A percentile compares a stretch with the other conserved stretches of the same genome.
These are phyloP conservation scores for Ambrosiella xylebori DNA, from an alignment of 2,329 filamentous ascomycete species.

Conservation along the genomic window DNA sequence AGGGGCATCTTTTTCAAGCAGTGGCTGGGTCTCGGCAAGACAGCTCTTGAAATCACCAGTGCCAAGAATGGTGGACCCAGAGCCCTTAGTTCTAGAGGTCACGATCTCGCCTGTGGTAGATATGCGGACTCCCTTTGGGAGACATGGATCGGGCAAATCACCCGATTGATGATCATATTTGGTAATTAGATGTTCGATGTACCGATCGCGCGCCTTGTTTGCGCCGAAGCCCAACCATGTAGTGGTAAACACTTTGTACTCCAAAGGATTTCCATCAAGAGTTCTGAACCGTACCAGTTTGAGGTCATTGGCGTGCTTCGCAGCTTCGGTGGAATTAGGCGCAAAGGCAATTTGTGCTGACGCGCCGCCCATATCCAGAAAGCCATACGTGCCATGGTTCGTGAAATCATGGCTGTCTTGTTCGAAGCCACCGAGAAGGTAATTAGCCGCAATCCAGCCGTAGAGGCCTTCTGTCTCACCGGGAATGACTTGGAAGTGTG, in stretches of 20 bases:
- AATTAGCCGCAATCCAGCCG: conserved; percentile 95
- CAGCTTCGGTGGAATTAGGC: conserved; percentile 77
- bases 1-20: conserved; percentile 75
- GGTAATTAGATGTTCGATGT: conserved; percentile 59
- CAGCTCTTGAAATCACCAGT: conserved; percentile 82
- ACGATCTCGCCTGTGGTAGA: conserved; percentile 50
- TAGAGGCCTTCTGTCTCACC: conserved; percentile 93
- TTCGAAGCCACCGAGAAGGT: conserved; percentile 73
- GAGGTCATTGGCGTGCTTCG: conserved; percentile 76
- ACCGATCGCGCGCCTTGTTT: conserved; percentile 74
- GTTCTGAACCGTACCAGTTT: conserved; percentile 74
- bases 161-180: conserved; percentile 40
- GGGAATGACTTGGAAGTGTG: conserved; percentile 85
- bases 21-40: conserved; percentile 60
- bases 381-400: conserved; percentile 85
- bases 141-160: conserved; percentile 78
- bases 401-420: conserved; percentile 59
- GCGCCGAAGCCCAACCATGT: conserved; percentile 98
- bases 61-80: conserved; percentile 45
- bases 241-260: conserved; percentile 85
- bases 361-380: conserved; percentile 94
- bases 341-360: conserved; percentile 97
- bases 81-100: conserved; percentile 21
- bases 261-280: conserved; percentile 56
- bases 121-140: conserved; percentile 61